Base-by-base conservation (phyloP, 1,284 basidiomycete species). In the Waitea zeae region DNA sequence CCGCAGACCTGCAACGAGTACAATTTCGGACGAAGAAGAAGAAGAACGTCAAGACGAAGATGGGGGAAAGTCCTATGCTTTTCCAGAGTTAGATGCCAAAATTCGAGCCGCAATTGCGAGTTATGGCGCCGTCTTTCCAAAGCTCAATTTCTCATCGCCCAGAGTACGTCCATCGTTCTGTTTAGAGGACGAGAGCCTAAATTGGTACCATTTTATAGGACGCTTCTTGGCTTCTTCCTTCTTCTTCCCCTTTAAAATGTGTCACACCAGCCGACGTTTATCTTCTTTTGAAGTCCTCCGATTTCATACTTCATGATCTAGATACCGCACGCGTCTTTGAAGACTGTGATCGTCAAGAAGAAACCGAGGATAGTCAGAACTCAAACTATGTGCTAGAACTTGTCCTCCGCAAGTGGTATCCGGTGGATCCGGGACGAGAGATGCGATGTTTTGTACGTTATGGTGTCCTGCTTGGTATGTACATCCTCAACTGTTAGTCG, bases 111-210 rank as follows among this genome's bases (percentile, higher is more conserved):
- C 67, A n/a, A 61, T 97, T 11, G 46, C 55, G 17, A 57, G 69
- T 38, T 92, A 88, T 42, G 80, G 72, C 2, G 76, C 81, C 3
- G 79, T 95, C 5, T 97, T 98, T 48, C 90, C 93, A 0, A 98
- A 98, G 52, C 68, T 95, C 34, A 95, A 93, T 49, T 93, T 90
- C 59, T 87, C 88, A 3, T 78, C 83, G 12, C 89, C 89, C 18
- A 78, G 79, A 58, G 89, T 84, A 44, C 35, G 62, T 50, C 41
- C 11, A 1, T 22, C 12, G n/a, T 30, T 24, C 33, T 36, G 30
- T 29, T 31, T 17, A 15, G 27, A n/a, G n/a, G n/a, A n/a, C 20
- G 30, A n/a, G 24, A 9, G 24, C 24, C n/a, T 26, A 26, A 26
- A 7, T 9, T 26, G n/a, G 24, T n/a, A 26, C 18, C 17, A 33